These are phyloP conservation scores for Aspergillus intermedius DNA, from an alignment of 2,329 filamentous ascomycete genomes.

Conservation along the genomic window DNA sequence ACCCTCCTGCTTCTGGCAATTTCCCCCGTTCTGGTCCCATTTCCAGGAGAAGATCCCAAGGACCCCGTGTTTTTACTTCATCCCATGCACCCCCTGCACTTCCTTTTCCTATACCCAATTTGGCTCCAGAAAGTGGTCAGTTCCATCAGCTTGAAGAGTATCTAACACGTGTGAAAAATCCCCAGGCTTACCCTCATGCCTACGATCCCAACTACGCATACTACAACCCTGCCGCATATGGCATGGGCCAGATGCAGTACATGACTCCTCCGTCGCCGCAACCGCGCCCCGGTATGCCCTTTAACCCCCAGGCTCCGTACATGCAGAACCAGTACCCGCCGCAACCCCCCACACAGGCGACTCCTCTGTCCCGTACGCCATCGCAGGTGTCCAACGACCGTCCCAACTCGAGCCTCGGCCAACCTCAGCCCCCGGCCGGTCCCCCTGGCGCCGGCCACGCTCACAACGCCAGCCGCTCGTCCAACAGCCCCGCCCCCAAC, in stretches of 20 bases:
- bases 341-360: slow-evolving; percentile 50
- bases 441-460: slow-evolving; percentile 45
- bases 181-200: slow-evolving; percentile 55
- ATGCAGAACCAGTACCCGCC: slow-evolving; percentile 49
- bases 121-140: slow-evolving; percentile 62
- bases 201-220: slow-evolving; percentile 45
- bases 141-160: slow-evolving; percentile 70
- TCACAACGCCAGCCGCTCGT: slow-evolving; percentile 49
- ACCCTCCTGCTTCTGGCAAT: slow-evolving; percentile 17
- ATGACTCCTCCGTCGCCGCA: slow-evolving; percentile 43
- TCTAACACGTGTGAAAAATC: slow-evolving; percentile 58
- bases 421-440: slow-evolving; percentile 46
- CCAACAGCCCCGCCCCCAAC: slow-evolving; percentile 53
- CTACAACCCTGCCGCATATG: slow-evolving; percentile 36
- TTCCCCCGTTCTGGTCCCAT: slow-evolving; percentile 23
- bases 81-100: slow-evolving; percentile 11
- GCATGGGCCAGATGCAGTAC: slow-evolving; percentile 34
- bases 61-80: slow-evolving; percentile 18
- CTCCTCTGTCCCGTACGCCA: slow-evolving; percentile 72
- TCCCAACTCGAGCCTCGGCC: slow-evolving; percentile 54
- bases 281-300: slow-evolving; percentile 44
- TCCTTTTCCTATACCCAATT: slow-evolving; percentile 43
- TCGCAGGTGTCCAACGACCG: slow-evolving; percentile 71
- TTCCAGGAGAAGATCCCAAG: slow-evolving; percentile 27
- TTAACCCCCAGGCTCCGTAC: slow-evolving; percentile 42